Conservation (phyloP, 2,329 filamentous ascomycete genomes). For the Cladophialophora chaetospira region DNA sequence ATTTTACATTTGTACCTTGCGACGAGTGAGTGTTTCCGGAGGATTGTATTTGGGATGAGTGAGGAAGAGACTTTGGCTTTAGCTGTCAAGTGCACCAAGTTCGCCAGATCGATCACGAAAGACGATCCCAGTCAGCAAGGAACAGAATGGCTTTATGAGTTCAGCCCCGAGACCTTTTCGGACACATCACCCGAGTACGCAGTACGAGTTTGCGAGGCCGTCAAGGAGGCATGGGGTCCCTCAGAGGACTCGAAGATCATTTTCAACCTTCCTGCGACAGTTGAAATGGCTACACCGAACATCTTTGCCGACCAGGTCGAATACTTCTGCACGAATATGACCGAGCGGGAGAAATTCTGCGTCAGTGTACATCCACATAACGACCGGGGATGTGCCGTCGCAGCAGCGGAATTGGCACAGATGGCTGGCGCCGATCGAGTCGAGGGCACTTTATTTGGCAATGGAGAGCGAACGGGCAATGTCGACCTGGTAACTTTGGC, state of each 20-base stretch:
- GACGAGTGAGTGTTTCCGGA: conserved; percentile 92
- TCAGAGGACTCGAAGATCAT: conserved; percentile 76
- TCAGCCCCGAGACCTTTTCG: conserved; percentile 70
- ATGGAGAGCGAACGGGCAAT: conserved; percentile 93
- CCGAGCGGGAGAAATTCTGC: conserved; percentile 80
- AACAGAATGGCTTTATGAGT: conserved; percentile 58
- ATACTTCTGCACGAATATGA: conserved; percentile 86
- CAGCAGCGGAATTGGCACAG: conserved; percentile 87
- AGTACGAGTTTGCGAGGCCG: conserved; percentile 82
- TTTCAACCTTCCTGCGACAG: conserved; percentile 94
- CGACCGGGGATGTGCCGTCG: conserved; percentile 85
- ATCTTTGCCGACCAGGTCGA: conserved; percentile 96
- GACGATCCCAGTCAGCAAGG: conserved; percentile 61
- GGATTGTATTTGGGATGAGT: conserved; percentile 84
- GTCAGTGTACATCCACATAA: conserved; percentile 95
- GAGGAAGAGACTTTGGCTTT: conserved; percentile 79
- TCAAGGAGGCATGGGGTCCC: conserved; percentile 91
- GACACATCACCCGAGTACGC: conserved; percentile 84
- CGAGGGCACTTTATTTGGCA: conserved; percentile 91
- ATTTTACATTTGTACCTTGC: conserved; percentile 95
- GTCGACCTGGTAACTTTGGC: conserved; percentile 91
- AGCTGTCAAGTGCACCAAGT: conserved; percentile 82
- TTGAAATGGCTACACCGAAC: conserved; percentile 93
- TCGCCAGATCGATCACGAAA: conserved; percentile 88
- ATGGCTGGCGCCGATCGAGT: conserved; percentile 96